Evolutionary conservation across 2,329 filamentous ascomycete species (phyloP), one percentile per base, ranked within the genome.

Genomic region (Neoscytalidium dimidiatum): DNA sequence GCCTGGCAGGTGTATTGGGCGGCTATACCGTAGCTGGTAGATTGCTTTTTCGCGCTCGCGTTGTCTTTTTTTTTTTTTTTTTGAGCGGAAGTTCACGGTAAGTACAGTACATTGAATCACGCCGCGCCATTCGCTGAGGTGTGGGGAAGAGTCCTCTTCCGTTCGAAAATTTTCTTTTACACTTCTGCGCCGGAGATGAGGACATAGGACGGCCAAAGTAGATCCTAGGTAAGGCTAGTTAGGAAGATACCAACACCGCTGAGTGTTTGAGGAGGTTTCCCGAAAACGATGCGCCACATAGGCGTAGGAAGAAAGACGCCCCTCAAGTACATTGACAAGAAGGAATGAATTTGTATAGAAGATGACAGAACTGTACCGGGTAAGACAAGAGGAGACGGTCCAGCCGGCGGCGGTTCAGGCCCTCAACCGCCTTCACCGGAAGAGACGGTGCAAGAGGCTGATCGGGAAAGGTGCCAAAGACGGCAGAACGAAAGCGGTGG

Each of bases 391-490:
- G 14, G 21, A n/a, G 11, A 33, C 33, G 51, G 51, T 19, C 8
- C 51, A 56, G 19, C 33, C 21, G 13, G 33, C 21, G 13, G 33
- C 51, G 38, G 53, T 57, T 43, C 53, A 21, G 53, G 53, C 23
- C 35, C 17, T 5, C 33, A n/a, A 26, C 51, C 9, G 21, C 26
- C 5, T 28, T 56, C 19, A 44, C 35, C 26, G 23, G 33, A 41
- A 43, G 13, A 5, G 44, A 53, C 31, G 38, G 56, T 60, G 49
- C 49, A 52, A 33, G 28, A 52, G 3, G 29, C 28, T 60, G 41
- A 44, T 60, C 56, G 53, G 53, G 53, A 31, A 58, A 58, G 38
- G 38, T 31, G 38, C 53, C 53, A 58, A 31, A 58, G 17, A 14
- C 9, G 53, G 35, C 33, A 44, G 29, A 11, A 46, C 28, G 11